Percentiles rank a stretch among this genome's conserved stretches.
Evolutionary conservation across 2,329 filamentous ascomycete genomes (phyloP).

Genomic region (Epichloe festucae): DNA sequence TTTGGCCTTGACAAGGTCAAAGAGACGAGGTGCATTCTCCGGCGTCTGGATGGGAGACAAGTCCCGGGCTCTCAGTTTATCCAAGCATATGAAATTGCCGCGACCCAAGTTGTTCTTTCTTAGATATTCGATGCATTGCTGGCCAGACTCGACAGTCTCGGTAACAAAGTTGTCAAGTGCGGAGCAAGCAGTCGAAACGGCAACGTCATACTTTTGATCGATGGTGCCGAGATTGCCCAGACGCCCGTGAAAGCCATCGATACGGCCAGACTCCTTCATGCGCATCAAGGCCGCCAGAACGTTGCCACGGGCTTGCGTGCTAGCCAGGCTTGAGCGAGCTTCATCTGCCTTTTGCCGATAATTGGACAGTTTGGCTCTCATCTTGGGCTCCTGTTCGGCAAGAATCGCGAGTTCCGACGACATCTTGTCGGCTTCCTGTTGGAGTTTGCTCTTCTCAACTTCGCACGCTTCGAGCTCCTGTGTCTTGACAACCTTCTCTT

Average conservation of each 20-base stretch:
- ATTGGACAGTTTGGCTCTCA: constrained; percentile 75
- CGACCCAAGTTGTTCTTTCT: constrained; percentile 94
- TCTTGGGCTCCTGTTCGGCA: constrained; percentile 62
- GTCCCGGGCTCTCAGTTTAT: constrained; percentile 70
- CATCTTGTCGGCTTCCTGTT: constrained; percentile 61
- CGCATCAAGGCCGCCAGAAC: constrained; percentile 87
- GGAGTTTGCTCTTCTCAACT: constrained; percentile 55
- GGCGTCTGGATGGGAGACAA: constrained; percentile 74
- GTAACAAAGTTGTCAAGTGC: constrained; percentile 93
- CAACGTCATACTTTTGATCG: constrained; percentile 86
- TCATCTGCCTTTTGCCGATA: constrained; percentile 93
- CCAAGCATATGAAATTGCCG: constrained; percentile 92
- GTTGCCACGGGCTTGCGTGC: constrained; percentile 83
- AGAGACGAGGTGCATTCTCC: constrained; percentile 81
- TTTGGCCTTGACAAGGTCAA: constrained; percentile 84
- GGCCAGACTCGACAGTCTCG: constrained; percentile 87
- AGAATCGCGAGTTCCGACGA: constrained; percentile 62
- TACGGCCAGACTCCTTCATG: constrained; percentile 87
- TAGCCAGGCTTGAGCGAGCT: constrained; percentile 77
- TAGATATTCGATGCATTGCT: constrained; percentile 95
- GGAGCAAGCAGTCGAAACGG: constrained; percentile 93
- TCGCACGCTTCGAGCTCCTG: constrained; percentile 66
- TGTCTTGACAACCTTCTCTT: constrained; percentile 56
- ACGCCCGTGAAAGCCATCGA: constrained; percentile 92
- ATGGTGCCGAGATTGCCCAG: constrained; percentile 91